Base-by-base conservation (phyloP, 2,329 filamentous ascomycete genomes). In the Talaromyces sp. region DNA sequence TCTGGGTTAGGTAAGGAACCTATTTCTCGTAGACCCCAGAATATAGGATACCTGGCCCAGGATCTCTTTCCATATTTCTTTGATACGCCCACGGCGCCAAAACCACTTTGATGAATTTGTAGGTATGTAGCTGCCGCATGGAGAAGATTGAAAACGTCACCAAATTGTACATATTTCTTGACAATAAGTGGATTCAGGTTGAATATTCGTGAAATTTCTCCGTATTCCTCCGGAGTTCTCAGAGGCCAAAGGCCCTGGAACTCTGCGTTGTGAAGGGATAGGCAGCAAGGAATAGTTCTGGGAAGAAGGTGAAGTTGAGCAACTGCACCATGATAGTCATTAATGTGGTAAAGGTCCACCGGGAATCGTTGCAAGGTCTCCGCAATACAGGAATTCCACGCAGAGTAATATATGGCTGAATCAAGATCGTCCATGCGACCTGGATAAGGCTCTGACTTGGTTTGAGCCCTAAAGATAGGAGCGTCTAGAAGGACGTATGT, bases 221-320 rank as follows among this genome's bases (percentile, higher is more conserved):
- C 80, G 47, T 80, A 78, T 69, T 88, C 86, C 43, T 82, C 78
- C 3, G 79, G 75, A 27, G 81, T 85, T n/a, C 86, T 78, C 81
- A 88, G 86, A 0, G 85, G 84, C 86, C 86, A 88, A 41, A 88
- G 78, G 62, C 86, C 86, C 73, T 88, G 86, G 72, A 88, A 88
- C 68, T 88, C 86, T 64, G 86, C 86, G 68, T 88, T 88, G 74
- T 88, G 86, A 13, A 88, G 82, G 2, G 85, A 87, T 16, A 88
- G 74, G 68, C 83, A 86, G 70, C 81, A 82, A 14, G 85, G 85
- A 43, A 87, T 82, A 3, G 83, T 85, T 66, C 82, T 73, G 1
- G 86, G 86, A 2, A 89, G 81, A 10, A 88, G 77, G 72, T 88
- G 86, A 0, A 88, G 77, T n/a, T 86, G 86, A 33, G 86, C 86